Base-by-base conservation (phyloP, 352 stramenopile species). In the Globisporangium perplexum region DNA sequence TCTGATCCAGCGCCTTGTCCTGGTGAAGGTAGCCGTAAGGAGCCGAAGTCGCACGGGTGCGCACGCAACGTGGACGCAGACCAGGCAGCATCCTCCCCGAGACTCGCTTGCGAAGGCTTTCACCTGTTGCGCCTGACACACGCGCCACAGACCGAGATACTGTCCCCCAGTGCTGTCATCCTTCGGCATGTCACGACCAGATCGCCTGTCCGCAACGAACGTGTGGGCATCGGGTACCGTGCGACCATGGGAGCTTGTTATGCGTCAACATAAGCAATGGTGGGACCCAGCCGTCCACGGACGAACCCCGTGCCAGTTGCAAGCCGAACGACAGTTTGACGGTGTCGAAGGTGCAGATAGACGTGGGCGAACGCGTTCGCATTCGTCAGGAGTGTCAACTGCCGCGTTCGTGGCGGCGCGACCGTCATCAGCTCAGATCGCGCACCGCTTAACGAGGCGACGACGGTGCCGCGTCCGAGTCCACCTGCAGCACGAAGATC, bases 401-500 rank as follows among this genome's bases (percentile, higher is more conserved):
- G 33, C 33, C 33, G 14, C 30, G 30, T 35, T 15, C 31, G n/a
- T n/a, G n/a, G n/a, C n/a, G n/a, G n/a, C 15, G 31, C 31, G 14
- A 12, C 12, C 14, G 12, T 18, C 33, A 38, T 5, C 33, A 38
- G 14, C 33, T 18, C 12, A 18, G 26, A 30, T 30, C 3, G 5
- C 26, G 26, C 26, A 30, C 26, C 26, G 26, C 11, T 35, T 35
- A 35, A 35, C 30, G 30, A 12, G 30, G 7, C 30, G 10, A 35
- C 7, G n/a, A n/a, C n/a, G n/a, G n/a, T n/a, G 2, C 28, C 28
- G 46, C 54, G 22, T 67, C 59, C 14, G 38, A 33, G 58, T 80
- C 74, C 14, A 88, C 72, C 69, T 83, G 62, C 7, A 92, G 58
- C 59, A 90, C 81, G 60, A 92, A 92, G 50, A 94, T 83, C 24